Evolutionary conservation across 305 asterid species (phyloP).

Genomic region (Fraxinus baroniana): DNA sequence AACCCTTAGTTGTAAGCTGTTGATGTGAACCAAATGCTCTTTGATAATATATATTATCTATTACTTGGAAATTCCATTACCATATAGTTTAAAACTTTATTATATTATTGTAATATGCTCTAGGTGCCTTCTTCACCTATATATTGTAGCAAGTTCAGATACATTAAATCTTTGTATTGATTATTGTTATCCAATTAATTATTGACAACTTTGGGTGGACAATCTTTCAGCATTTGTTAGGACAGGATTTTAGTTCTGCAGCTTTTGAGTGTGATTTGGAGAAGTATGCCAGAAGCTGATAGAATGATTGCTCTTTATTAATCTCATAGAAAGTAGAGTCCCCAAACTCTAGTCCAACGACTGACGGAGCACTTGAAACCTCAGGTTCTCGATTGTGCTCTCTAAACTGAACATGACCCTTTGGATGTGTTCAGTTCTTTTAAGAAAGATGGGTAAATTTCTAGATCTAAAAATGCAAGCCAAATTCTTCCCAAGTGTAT

Average conservation of each 20-base stretch:
- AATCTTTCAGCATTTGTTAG: not conserved
- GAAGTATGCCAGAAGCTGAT: not conserved
- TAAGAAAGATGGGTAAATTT: not conserved
- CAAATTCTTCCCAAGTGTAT: not conserved
- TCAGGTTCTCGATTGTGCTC: conserved; percentile 11
- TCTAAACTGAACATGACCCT: not conserved
- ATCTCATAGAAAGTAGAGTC: not conserved
- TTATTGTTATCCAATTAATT: not conserved
- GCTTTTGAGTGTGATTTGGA: not conserved
- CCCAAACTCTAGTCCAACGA: not conserved
- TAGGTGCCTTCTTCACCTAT: not conserved
- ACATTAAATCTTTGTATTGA: not conserved
- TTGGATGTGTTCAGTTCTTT: not conserved
- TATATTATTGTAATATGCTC: not conserved
- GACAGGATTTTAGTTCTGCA: not conserved
- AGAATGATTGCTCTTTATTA: not conserved
- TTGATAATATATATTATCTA: not conserved
- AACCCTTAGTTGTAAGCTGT: not conserved
- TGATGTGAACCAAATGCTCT: not conserved
- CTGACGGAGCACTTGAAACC: conserved; percentile 9
- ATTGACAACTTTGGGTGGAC: not conserved
- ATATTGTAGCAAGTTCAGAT: not conserved
- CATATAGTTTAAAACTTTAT: not conserved
- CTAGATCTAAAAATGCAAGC: not conserved
- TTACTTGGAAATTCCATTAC: not conserved